Percentiles rank a stretch among this genome's conserved stretches.
Conservation (phyloP, 805 yeast species). For the Candida endomychidarum region DNA sequence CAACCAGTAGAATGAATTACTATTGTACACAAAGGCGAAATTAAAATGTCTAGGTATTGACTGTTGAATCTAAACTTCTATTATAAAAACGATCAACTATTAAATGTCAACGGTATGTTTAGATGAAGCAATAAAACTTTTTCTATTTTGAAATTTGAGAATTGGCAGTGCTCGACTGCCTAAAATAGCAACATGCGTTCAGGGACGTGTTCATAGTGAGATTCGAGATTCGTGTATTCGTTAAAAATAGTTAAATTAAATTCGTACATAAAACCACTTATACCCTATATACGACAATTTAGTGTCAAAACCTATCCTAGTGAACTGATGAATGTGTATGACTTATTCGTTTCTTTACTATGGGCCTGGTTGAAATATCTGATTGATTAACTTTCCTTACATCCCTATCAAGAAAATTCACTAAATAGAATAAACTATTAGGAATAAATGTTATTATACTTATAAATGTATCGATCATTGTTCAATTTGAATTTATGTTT, state of each 20-base stretch:
- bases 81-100: no score
- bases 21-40: no score
- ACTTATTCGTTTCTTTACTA: no score
- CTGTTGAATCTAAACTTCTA: background rate
- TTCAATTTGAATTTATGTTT: no score
- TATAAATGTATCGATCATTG: conserved; percentile 1
- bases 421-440: conserved; percentile 4
- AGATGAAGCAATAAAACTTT: conserved; percentile 2
- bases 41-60: no score
- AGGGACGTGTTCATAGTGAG: conserved; percentile 6
- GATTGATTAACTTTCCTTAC: background rate
- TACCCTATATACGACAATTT: no score
- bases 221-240: background rate
- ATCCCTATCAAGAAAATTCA: background rate
- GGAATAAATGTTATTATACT: conserved; percentile 6
- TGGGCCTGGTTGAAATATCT: background rate
- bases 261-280: no score
- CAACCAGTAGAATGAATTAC: no score
- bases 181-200: background rate
- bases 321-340: no score
- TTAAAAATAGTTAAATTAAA: no score
- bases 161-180: conserved; percentile 6
- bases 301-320: no score
- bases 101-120: no score
- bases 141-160: conserved; percentile 5